phyloP scores from a whole-genome alignment of 1,284 basidiomycete genomes.

The Tilletia caries region DNA sequence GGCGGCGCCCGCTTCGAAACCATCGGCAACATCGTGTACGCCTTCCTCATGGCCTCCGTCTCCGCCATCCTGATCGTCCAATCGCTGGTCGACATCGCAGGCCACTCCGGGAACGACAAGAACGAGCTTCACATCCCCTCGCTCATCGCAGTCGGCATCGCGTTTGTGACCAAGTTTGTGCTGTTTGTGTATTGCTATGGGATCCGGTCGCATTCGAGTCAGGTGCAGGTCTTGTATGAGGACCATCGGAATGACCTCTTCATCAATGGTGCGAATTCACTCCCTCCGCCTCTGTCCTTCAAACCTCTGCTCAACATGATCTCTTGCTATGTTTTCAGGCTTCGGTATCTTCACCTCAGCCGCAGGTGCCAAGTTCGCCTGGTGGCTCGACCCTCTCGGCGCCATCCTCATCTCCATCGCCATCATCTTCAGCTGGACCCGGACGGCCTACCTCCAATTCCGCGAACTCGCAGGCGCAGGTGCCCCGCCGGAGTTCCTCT shows the following conservation, averaged over 20 bases:
- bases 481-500: slow-evolving; percentile 83
- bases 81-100: slow-evolving; percentile 68
- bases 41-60: slow-evolving; percentile 72
- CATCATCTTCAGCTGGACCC: slow-evolving; percentile 74
- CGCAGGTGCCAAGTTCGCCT: slow-evolving; percentile 77
- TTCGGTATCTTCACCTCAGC: slow-evolving; percentile 83
- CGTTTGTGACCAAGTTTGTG: slow-evolving; percentile 77
- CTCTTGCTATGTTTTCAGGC: no score
- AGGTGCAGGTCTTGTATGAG: slow-evolving; percentile 90
- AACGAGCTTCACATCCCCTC: slow-evolving; percentile 76
- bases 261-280: slow-evolving; percentile 60
- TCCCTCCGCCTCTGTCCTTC: slow-evolving; percentile 20
- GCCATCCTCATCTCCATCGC: slow-evolving; percentile 70
- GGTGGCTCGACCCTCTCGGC: slow-evolving; percentile 81
- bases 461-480: slow-evolving; percentile 83
- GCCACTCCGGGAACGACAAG: slow-evolving; percentile 61
- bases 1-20: slow-evolving; percentile 19
- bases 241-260: slow-evolving; percentile 84
- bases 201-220: slow-evolving; percentile 74
- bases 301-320: slow-evolving; percentile 42
- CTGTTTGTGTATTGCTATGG: slow-evolving; percentile 84
- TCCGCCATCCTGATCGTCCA: slow-evolving; percentile 82
- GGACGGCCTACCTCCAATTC: slow-evolving; percentile 63
- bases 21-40: slow-evolving; percentile 67
- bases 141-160: slow-evolving; percentile 74